Evolutionary conservation across 1,284 basidiomycete genomes (phyloP).

Genomic region (Pseudozyma sp.): DNA sequence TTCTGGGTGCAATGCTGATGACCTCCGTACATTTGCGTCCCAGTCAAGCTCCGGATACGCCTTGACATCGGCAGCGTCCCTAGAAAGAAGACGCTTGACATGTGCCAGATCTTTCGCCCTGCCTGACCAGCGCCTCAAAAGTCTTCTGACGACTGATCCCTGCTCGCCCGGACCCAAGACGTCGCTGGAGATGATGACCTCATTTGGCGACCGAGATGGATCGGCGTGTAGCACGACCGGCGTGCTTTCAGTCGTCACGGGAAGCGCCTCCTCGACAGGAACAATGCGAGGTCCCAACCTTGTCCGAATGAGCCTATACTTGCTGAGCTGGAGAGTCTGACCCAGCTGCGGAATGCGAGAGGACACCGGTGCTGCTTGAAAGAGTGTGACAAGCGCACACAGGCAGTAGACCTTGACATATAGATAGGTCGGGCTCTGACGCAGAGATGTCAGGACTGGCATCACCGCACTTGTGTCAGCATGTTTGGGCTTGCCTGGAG

Average conservation of each 20-base stretch:
- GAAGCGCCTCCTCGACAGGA: constrained; percentile 21
- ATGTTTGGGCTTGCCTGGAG: constrained; percentile 3
- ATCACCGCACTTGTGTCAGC: constrained; percentile 26
- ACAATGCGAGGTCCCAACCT: constrained; percentile 36
- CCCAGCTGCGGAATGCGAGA: constrained; percentile 51
- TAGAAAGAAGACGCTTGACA: constrained; percentile 39
- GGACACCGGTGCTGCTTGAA: constrained; percentile 59
- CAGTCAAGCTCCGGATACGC: constrained; percentile 61
- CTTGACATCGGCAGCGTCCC: constrained; percentile 41
- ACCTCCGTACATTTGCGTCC: constrained; percentile 58
- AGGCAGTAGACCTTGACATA: constrained; percentile 65
- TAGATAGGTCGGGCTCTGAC: constrained; percentile 61
- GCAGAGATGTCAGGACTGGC: constrained; percentile 52
- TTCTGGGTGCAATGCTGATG: constrained; percentile 45
- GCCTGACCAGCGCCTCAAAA: constrained; percentile 49
- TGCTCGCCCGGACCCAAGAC: constrained; percentile 29
- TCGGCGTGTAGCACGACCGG: neutral
- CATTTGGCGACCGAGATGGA: neutral
- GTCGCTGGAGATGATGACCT: constrained; percentile 46
- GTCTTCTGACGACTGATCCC: constrained; percentile 20
- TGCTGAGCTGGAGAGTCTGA: constrained; percentile 34
- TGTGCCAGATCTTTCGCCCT: constrained; percentile 54
- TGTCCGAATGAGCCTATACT: constrained; percentile 31
- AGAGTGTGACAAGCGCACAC: constrained; percentile 61
- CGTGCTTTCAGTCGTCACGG: neutral